phyloP scores from a whole-genome alignment of 2,329 filamentous ascomycete genomes.

The Trichoderma oligosporum region DNA sequence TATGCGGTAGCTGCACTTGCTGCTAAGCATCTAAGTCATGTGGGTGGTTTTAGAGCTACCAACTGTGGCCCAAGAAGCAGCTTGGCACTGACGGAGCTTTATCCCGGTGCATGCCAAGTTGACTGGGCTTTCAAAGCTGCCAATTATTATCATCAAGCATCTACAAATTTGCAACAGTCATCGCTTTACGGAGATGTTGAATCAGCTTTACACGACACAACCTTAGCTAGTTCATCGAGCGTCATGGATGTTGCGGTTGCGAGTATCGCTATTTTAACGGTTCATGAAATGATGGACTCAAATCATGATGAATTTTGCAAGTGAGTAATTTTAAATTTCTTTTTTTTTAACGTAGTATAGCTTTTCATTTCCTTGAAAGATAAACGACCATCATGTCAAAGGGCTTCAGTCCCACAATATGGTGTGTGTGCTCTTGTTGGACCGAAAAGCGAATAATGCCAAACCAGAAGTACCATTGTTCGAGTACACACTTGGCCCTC shows the following conservation, averaged over 20 bases:
- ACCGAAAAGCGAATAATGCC: too few relatives aligned
- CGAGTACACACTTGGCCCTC: too few relatives aligned
- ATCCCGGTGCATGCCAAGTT: background rate
- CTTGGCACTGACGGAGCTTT: slow-evolving; percentile 7
- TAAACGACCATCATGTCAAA: background rate
- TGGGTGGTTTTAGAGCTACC: background rate
- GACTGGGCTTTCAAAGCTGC: slow-evolving; percentile 13
- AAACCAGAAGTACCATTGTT: too few relatives aligned
- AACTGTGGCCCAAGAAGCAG: background rate
- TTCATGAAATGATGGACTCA: slow-evolving; percentile 4
- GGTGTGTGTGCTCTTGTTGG: too few relatives aligned
- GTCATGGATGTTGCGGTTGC: background rate
- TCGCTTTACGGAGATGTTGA: background rate
- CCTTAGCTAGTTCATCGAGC: background rate
- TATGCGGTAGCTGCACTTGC: background rate
- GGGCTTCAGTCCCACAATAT: too few relatives aligned
- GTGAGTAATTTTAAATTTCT: background rate
- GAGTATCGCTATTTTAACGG: background rate
- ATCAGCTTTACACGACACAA: background rate
- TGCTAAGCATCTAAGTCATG: slow-evolving; percentile 1
- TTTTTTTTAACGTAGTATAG: too few relatives aligned
- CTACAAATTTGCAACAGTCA: background rate
- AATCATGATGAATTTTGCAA: background rate
- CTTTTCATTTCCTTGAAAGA: too few relatives aligned
- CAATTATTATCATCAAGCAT: slow-evolving; percentile 4